Conservation (phyloP, 306 rosid genomes). For the Cicer judaicum region DNA sequence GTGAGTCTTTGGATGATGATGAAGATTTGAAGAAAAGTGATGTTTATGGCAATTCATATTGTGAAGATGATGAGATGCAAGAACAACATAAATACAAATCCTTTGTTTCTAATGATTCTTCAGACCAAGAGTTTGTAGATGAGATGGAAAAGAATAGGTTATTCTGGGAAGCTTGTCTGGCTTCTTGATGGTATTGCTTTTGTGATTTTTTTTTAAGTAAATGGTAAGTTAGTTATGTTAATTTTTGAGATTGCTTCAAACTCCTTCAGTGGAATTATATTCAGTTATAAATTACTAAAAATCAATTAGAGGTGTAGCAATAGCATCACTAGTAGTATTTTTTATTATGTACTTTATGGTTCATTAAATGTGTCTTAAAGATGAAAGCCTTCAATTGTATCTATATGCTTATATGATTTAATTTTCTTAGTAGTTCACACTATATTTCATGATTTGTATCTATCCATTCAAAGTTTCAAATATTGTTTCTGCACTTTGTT, state of each 20-base stretch:
- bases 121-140: conserved; percentile 58
- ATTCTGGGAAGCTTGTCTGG: conserved; percentile 96
- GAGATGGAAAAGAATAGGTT: conserved; percentile 80
- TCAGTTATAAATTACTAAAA: background rate
- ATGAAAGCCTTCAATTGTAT: conserved; percentile 43
- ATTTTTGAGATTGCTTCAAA: no score
- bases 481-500: background rate
- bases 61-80: conserved; percentile 48
- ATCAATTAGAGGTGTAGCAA: background rate
- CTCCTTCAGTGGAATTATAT: no score
- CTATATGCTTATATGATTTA: conserved; percentile 34
- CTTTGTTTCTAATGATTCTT: conserved; percentile 62
- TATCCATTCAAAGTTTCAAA: conserved; percentile 7
- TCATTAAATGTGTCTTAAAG: background rate
- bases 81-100: conserved; percentile 55
- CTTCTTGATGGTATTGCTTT: conserved; percentile 52
- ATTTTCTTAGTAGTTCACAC: conserved; percentile 1
- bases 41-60: conserved; percentile 43
- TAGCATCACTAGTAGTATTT: no score
- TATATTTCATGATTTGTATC: background rate
- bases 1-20: conserved; percentile 27
- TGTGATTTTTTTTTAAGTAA: background rate
- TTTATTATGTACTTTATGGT: no score
- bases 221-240: no score
- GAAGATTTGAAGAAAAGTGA: conserved; percentile 35